Base-by-base conservation (phyloP, 768 basidiomycete genomes). In the Lanmaoa pseudosensibilis region DNA sequence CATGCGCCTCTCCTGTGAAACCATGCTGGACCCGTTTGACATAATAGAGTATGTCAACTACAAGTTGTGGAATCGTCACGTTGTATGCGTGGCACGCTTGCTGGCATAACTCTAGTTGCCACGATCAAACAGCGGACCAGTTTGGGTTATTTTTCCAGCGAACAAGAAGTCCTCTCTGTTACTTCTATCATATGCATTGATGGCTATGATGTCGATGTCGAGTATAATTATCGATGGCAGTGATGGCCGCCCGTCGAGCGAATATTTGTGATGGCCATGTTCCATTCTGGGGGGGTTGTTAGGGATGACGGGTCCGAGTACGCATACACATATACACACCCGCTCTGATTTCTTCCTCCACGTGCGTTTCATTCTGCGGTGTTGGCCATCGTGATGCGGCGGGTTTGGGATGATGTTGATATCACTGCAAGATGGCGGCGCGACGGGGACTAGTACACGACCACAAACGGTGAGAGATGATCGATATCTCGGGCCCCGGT, bases 231-330 rank as follows among this genome's bases (percentile, higher is more conserved):
- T 55, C 50, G 46, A 39, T 45, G 54, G 48, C 50, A 16, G 27
- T 61, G 63, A 54, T 63, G 46, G 54, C 40, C 8, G 52, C 37
- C 44, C 30, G 15, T 55, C 36, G 33, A 46, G 30, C 32, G 15
- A 41, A 33, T n/a, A n/a, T n/a, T 33, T 8, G 46, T 51, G 53
- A 55, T 51, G 44, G 30, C 33, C 43, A n/a, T 43, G 38, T 15
- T 33, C 44, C 48, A 39, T 52, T 62, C 38, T 41, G 30, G 47
- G 37, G 23, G 19, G 5, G n/a, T n/a, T 19, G 40, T 41, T 21
- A 4, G 50, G 36, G 46, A 37, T 33, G 40, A 25, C 60, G 64
- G 64, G 32, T n/a, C 64, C 54, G 64, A 62, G 18, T 8, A n/a
- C n/a, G 16, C 27, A 47, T 38, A 38, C 39, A 25, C 23, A 13